A percentile compares a stretch with the other conserved stretches of the same genome.
Conservation (phyloP, 2,329 filamentous ascomycete species). For the Dothiorella sarmentorum region DNA sequence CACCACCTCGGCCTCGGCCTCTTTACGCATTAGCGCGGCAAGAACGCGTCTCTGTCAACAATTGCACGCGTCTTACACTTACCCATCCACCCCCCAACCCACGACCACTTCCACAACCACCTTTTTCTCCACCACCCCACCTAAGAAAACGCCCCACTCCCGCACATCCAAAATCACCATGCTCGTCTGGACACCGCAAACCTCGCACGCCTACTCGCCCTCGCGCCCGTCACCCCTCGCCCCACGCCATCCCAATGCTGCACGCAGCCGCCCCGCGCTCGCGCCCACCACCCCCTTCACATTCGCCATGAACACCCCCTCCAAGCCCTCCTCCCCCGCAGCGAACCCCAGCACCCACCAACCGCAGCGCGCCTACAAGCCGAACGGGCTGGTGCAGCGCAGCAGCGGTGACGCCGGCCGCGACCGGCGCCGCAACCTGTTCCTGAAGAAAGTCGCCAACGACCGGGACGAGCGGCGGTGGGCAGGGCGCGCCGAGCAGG, state of each 20-base stretch:
- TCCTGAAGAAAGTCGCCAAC: slow-evolving; percentile 58
- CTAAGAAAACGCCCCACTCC: no score
- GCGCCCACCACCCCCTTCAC: not conserved
- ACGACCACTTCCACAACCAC: not conserved
- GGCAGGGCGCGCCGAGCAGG: slow-evolving; percentile 36
- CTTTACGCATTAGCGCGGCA: not conserved
- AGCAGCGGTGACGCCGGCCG: slow-evolving; percentile 53
- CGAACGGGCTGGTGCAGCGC: slow-evolving; percentile 60
- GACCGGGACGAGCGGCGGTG: slow-evolving; percentile 46
- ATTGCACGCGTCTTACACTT: not conserved
- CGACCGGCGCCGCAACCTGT: slow-evolving; percentile 63
- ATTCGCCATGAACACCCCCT: not conserved
- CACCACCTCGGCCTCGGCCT: not conserved
- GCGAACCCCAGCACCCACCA: slow-evolving; percentile 28
- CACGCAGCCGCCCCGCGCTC: not conserved
- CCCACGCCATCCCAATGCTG: slow-evolving; percentile 8
- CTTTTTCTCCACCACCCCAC: not conserved
- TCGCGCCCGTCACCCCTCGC: slow-evolving; percentile 18
- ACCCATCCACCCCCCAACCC: not conserved
- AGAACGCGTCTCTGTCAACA: slow-evolving; percentile 15
- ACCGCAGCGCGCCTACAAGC: slow-evolving; percentile 45
- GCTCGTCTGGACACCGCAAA: slow-evolving; percentile 9
- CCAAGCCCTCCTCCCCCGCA: not conserved
- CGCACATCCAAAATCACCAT: not conserved
- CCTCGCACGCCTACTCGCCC: slow-evolving; percentile 16